Conservation (phyloP, 352 stramenopile species). For the Pythium plurisporium region DNA sequence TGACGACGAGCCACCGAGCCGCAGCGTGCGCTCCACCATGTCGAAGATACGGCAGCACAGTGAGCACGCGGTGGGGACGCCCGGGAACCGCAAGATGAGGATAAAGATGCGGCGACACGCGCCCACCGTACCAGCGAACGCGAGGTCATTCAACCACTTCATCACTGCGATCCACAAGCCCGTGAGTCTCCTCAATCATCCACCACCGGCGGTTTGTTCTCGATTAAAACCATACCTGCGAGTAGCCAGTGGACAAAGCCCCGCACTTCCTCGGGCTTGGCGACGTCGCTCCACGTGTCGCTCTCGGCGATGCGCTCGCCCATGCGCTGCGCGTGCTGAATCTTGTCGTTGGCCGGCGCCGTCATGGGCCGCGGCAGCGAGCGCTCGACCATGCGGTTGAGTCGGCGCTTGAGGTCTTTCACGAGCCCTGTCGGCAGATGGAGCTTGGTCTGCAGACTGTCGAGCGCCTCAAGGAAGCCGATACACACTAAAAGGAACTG, state of each 20-base stretch:
- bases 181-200: no score
- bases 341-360: constrained; percentile 18
- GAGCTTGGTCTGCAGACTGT: constrained; percentile 67
- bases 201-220: not conserved
- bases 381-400: constrained; percentile 59
- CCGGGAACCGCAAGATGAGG: constrained; percentile 69
- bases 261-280: constrained; percentile 57
- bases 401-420: constrained; percentile 65
- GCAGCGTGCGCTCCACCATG: constrained; percentile 64
- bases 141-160: constrained; percentile 55
- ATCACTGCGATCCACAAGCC: constrained; percentile 23
- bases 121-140: constrained; percentile 39
- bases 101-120: constrained; percentile 70
- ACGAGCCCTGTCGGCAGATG: constrained; percentile 63
- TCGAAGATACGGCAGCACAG: constrained; percentile 67
- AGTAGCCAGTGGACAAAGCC: constrained; percentile 70
- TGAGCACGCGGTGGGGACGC: constrained; percentile 60
- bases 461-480: constrained; percentile 64
- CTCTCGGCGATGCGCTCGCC: constrained; percentile 53
- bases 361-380: constrained; percentile 35
- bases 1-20: constrained; percentile 12
- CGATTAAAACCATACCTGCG: constrained; percentile 20
- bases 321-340: constrained; percentile 26
- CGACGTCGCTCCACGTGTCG: constrained; percentile 39
- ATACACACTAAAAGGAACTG: constrained; percentile 80